A percentile compares a stretch with the other conserved stretches of the same genome.
These are phyloP conservation scores for Ophiognomonia clavigignenti-juglandacearum DNA, from an alignment of 2,329 filamentous ascomycete species.

Conservation along the genomic window DNA sequence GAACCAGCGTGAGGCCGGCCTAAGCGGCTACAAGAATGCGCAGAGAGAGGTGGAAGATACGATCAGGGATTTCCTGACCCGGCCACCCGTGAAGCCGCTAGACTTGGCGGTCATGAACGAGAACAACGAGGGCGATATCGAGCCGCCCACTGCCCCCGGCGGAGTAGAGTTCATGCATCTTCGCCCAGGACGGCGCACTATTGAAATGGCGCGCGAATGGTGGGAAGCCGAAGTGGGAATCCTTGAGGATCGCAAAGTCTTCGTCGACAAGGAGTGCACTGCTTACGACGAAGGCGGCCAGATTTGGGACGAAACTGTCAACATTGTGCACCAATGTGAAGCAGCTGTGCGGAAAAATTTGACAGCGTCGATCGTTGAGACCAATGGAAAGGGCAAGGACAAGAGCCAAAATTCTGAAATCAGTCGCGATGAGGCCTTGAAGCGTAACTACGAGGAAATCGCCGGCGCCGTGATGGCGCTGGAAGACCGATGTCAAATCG, in stretches of 20 bases:
- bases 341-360: slow-evolving; percentile 53
- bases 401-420: slow-evolving; percentile 17
- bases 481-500: slow-evolving; percentile 46
- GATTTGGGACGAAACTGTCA: slow-evolving; percentile 61
- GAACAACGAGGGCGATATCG: slow-evolving; percentile 9
- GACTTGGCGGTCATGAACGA: slow-evolving; percentile 38
- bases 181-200: slow-evolving; percentile 59
- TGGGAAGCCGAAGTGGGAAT: slow-evolving; percentile 60
- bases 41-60: slow-evolving; percentile 62
- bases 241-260: slow-evolving; percentile 48
- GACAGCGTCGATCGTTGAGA: slow-evolving; percentile 23
- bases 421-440: slow-evolving; percentile 34
- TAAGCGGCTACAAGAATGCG: slow-evolving; percentile 67
- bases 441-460: slow-evolving; percentile 51
- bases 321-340: slow-evolving; percentile 61
- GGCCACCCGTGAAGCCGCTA: slow-evolving; percentile 50
- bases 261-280: slow-evolving; percentile 55
- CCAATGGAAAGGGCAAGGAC: slow-evolving; percentile 26
- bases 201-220: slow-evolving; percentile 66
- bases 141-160: slow-evolving; percentile 27
- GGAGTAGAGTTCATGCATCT: slow-evolving; percentile 55
- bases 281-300: slow-evolving; percentile 64
- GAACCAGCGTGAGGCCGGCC: slow-evolving; percentile 63
- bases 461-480: slow-evolving; percentile 50
- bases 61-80: slow-evolving; percentile 52